Base-by-base conservation (phyloP, 1,139 yeast species). In the Candida anutae region DNA sequence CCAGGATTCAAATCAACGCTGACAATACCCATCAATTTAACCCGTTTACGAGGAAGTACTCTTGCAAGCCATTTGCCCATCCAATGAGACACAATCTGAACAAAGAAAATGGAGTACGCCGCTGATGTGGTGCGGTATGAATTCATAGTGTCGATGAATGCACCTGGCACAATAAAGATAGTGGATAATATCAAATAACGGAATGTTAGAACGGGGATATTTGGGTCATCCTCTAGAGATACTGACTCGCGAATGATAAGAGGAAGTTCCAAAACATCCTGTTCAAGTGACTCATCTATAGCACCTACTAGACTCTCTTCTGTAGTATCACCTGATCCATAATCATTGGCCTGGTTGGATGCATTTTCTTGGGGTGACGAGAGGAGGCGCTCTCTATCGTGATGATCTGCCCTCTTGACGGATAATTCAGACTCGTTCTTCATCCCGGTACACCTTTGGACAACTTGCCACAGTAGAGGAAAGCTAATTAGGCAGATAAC, bases 41-140 rank as follows among this genome's bases (percentile, higher is more conserved):
- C 31, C 10, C 27, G 26, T 18, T 22, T 31, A 3, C 28, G 24
- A 4, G 47, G 47, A 6, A 43, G 32, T 2, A 27, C 29, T 13
- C 23, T 23, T 4, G 48, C 46, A 5, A 43, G 27, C 43, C 45
- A 42, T 23, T 38, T 39, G 3, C 49, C 49, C 3, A 40, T 39
- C 48, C 48, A 43, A 23, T 44, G 48, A 15, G 39, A 35, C 5
- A 37, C 46, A 12, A 44, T 43, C 24, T 44, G 49, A 3, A 44
- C 49, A 26, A 43, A 44, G 28, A 44, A 43, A n/a, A 44, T 44
- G 23, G 46, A 41, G 21, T 44, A 44, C 6, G 46, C 45, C 5
- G 48, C 48, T 10, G 46, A 39, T 4, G 48, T 43, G n/a, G 49
- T 43, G 5, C 49, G 29, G 34, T 39, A 44, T 9, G 46, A 39